A percentile compares a stretch with the other conserved stretches of the same genome.
Conservation (phyloP, 768 basidiomycete species). For the Dacryopinax spathularia region DNA sequence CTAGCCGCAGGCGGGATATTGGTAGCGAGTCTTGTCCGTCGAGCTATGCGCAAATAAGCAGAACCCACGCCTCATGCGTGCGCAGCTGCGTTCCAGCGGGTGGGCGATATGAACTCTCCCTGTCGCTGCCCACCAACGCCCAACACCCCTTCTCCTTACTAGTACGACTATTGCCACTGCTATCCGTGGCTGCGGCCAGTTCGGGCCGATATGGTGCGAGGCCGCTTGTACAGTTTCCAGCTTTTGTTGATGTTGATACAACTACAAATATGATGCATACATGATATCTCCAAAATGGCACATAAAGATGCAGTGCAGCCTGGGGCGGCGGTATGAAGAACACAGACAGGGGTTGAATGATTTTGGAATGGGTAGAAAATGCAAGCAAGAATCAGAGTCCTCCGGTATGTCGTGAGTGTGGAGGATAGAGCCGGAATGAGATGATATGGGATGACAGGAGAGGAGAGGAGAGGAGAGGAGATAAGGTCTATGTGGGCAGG, state of each 20-base stretch:
- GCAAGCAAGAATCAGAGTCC: background rate
- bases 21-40: conserved; percentile 68
- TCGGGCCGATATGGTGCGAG: too few relatives aligned
- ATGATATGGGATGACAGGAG: too few relatives aligned
- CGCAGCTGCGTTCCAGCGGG: background rate
- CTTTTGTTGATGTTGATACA: background rate
- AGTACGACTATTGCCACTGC: too few relatives aligned
- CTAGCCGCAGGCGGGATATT: conserved; percentile 71
- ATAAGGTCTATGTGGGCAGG: conserved; percentile 13
- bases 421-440: background rate
- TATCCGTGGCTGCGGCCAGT: too few relatives aligned
- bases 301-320: background rate
- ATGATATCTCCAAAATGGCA: background rate
- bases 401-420: background rate
- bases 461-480: background rate
- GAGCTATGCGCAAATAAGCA: conserved; percentile 37
- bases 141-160: too few relatives aligned
- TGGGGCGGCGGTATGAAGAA: too few relatives aligned
- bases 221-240: background rate
- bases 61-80: background rate
- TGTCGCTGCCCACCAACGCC: background rate
- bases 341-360: too few relatives aligned
- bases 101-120: too few relatives aligned
- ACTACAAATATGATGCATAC: conserved; percentile 1
- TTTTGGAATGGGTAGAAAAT: too few relatives aligned